phyloP scores from a whole-genome alignment of 1,284 basidiomycete species.

The Mycosarcoma maydis region DNA sequence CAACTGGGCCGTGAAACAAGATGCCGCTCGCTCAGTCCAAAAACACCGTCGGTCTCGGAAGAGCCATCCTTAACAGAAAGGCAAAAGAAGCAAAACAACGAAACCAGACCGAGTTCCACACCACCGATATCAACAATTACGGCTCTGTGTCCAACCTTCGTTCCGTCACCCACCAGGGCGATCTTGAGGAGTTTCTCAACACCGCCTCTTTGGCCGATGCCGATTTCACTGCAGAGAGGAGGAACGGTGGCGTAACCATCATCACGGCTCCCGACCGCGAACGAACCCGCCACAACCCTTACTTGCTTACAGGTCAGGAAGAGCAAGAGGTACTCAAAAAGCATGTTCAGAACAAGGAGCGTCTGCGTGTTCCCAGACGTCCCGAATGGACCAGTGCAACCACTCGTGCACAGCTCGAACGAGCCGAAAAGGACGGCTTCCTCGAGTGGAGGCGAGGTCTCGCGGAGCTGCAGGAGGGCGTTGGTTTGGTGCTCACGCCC shows the following conservation, averaged over 20 bases:
- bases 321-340: conserved; percentile 73
- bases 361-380: conserved; percentile 60
- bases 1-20: conserved; percentile 4
- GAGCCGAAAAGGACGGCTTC: conserved; percentile 64
- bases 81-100: conserved; percentile 57
- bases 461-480: conserved; percentile 64
- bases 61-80: conserved; percentile 62
- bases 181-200: conserved; percentile 94
- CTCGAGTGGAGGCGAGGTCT: conserved; percentile 65
- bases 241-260: conserved; percentile 81
- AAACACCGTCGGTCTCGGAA: conserved; percentile 64
- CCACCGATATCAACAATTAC: conserved; percentile 68
- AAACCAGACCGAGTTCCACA: conserved; percentile 61
- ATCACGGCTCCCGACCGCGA: conserved; percentile 73
- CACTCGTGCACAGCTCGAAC: conserved; percentile 62
- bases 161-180: conserved; percentile 94
- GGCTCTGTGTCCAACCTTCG: conserved; percentile 72
- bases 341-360: conserved; percentile 60
- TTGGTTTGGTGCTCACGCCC: conserved; percentile 65
- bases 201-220: conserved; percentile 93
- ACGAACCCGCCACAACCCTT: conserved; percentile 76
- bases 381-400: conserved; percentile 62
- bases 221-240: conserved; percentile 95
- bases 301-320: conserved; percentile 84
- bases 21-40: conserved; percentile 63